These are phyloP conservation scores for Lactarius sanguifluus DNA, from an alignment of 768 basidiomycete species.

Conservation along the genomic window DNA sequence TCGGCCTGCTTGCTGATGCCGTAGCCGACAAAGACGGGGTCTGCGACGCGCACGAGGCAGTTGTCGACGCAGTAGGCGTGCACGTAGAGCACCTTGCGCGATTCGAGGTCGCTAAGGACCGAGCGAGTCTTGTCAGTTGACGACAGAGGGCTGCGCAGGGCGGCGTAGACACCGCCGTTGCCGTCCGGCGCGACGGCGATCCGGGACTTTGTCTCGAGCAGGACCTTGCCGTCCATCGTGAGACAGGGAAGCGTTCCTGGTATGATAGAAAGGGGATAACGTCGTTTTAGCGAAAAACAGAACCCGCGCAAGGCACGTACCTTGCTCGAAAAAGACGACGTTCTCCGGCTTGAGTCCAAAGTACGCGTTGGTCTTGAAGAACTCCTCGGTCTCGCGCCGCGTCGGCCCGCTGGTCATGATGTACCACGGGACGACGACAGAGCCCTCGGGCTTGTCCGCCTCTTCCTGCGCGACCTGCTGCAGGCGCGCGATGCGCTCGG, in stretches of 20 bases:
- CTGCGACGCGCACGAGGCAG: constrained; percentile 95
- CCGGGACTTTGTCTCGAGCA: constrained; percentile 74
- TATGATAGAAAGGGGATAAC: constrained; percentile 37
- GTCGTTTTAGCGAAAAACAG: not conserved
- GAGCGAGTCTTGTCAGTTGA: constrained; percentile 57
- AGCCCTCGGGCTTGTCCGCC: constrained; percentile 49
- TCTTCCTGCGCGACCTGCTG: constrained; percentile 71
- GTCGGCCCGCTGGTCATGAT: constrained; percentile 99
- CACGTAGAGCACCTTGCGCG: constrained; percentile 79
- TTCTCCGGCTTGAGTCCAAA: constrained; percentile 82
- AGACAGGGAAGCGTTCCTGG: constrained; percentile 94
- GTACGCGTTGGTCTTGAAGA: constrained; percentile 71
- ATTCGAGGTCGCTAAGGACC: constrained; percentile 79
- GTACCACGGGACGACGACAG: constrained; percentile 90
- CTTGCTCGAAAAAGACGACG: constrained; percentile 95
- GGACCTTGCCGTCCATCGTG: constrained; percentile 88
- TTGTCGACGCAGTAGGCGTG: constrained; percentile 99
- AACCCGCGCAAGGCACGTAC: constrained; percentile 42
- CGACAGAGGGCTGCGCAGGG: constrained; percentile 76
- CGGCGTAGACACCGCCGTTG: constrained; percentile 96
- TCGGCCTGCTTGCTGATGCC: constrained; percentile 86
- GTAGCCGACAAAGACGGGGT: constrained; percentile 96
- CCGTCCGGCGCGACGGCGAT: constrained; percentile 97
- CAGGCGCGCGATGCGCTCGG: constrained; percentile 88
- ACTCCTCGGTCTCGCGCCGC: constrained; percentile 77